Evolutionary conservation across 768 basidiomycete genomes (phyloP).

Genomic region (Trichaptum fuscoviolaceum): DNA sequence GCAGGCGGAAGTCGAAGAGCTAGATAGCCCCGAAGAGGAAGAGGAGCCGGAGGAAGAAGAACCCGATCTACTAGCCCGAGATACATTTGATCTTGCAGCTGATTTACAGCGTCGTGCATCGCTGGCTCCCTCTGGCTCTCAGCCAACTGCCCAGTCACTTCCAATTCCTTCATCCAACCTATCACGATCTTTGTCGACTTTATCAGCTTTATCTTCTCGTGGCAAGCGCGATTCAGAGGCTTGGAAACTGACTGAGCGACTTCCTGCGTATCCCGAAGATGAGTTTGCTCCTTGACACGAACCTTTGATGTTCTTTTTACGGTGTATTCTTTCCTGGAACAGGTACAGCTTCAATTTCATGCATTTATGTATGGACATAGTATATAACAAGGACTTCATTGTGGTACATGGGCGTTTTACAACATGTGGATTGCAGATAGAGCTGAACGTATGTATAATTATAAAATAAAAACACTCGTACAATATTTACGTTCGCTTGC

Average conservation of each 20-base stretch:
- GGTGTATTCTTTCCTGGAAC: background rate
- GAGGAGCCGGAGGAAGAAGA: background rate
- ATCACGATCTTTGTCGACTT: background rate
- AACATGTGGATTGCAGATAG: background rate
- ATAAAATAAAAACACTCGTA: background rate
- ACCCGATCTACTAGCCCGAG: background rate
- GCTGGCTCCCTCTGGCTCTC: background rate
- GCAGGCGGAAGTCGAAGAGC: background rate
- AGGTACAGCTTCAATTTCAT: background rate
- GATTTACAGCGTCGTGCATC: background rate
- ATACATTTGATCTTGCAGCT: background rate
- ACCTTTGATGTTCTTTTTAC: background rate
- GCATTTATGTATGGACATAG: background rate
- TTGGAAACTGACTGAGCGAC: background rate
- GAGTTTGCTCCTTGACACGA: background rate
- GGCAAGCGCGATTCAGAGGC: background rate
- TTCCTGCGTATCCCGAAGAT: background rate
- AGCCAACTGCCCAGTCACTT: background rate
- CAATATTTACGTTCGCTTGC: no score
- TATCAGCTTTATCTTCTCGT: background rate
- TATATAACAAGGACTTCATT: background rate
- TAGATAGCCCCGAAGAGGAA: background rate
- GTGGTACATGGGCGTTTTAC: background rate
- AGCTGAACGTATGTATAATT: background rate
- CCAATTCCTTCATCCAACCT: background rate